These are phyloP conservation scores for Macadamia tetraphylla DNA, from an alignment of 164 flowering plant species.

Conservation along the genomic window DNA sequence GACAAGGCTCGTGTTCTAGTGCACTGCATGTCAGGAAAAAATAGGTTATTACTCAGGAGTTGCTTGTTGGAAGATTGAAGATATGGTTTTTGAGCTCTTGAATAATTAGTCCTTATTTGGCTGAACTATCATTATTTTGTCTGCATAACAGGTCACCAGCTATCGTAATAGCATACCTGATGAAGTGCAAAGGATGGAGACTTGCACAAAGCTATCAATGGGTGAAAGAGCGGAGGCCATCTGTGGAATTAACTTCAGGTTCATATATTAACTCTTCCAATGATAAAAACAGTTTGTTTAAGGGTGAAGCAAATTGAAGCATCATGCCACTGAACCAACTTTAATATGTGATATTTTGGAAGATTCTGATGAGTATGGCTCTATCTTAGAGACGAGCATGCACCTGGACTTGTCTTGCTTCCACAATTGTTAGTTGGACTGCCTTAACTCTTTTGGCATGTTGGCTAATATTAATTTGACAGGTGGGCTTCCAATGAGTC, in stretches of 20 bases:
- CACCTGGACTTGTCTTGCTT: too few species aligned
- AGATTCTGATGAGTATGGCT: too few species aligned
- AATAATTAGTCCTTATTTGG: background rate
- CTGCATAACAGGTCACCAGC: conserved; percentile 68
- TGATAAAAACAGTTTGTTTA: too few species aligned
- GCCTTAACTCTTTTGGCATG: too few species aligned
- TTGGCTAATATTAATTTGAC: too few species aligned
- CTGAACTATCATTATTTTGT: conserved; percentile 1
- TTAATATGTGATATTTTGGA: too few species aligned
- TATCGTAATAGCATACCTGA: conserved; percentile 78
- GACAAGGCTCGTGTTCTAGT: conserved; percentile 86
- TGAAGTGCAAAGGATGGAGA: conserved; percentile 88
- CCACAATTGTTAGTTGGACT: too few species aligned
- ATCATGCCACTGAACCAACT: too few species aligned
- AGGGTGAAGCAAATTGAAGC: too few species aligned
- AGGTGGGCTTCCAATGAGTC: too few species aligned
- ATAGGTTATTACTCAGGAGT: conserved; percentile 39
- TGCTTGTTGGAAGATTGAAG: background rate
- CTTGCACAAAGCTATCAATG: conserved; percentile 82
- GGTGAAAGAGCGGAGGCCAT: conserved; percentile 89
- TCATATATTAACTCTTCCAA: background rate
- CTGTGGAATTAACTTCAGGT: conserved; percentile 69
- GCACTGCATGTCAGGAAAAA: conserved; percentile 89
- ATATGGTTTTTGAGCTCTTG: background rate
- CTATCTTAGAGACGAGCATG: too few species aligned